Evolutionary conservation across 2,329 filamentous ascomycete species (phyloP).

Genomic region (Trichoderma cornu-damae): DNA sequence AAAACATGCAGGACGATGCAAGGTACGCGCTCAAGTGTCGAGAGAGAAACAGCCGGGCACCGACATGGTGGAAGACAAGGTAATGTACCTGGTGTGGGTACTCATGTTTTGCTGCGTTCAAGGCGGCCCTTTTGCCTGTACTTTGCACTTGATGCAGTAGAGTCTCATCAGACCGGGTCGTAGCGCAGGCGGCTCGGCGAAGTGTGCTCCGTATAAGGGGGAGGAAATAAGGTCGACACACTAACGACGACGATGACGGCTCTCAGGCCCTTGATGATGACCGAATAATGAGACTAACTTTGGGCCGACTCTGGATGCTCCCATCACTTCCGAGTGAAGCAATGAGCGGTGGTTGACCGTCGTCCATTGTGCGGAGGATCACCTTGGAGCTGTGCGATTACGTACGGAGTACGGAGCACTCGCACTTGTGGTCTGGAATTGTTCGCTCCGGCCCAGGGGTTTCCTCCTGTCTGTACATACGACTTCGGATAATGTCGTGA

Average conservation of each 20-base stretch:
- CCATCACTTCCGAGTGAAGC: constrained; percentile 1
- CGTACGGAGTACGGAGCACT: background rate
- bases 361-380: background rate
- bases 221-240: background rate
- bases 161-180: constrained; percentile 7
- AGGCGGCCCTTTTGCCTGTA: background rate
- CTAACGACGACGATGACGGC: background rate
- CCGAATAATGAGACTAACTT: constrained; percentile 1
- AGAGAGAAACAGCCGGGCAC: constrained; percentile 1
- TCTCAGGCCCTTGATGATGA: background rate
- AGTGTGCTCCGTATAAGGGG: background rate
- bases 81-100: background rate
- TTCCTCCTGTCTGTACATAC: background rate
- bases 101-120: background rate
- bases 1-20: constrained; percentile 4
- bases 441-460: constrained; percentile 7
- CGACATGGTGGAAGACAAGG: background rate
- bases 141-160: background rate
- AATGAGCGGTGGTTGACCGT: background rate
- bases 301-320: background rate
- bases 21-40: constrained; percentile 1
- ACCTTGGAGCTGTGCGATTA: background rate
- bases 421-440: background rate
- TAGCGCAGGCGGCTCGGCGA: constrained; percentile 2
- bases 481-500: constrained; percentile 17